Conservation (phyloP, 169 alveolate genomes). For the Plasmodium cynomolgi region DNA sequence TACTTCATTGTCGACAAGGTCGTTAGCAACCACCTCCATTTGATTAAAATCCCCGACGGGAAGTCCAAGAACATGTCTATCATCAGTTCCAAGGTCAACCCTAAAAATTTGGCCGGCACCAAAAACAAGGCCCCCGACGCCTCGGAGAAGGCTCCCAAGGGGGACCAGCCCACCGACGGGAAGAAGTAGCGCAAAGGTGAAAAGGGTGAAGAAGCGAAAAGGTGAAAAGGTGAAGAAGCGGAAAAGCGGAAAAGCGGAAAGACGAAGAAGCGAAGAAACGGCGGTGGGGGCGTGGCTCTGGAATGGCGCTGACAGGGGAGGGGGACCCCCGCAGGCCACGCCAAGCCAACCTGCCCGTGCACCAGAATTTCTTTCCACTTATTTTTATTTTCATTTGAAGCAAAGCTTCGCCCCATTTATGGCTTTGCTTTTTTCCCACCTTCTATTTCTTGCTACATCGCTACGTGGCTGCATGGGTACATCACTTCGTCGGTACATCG, state of each 20-base stretch:
- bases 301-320: background rate
- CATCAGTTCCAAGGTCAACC: slow-evolving; percentile 42
- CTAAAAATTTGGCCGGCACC: slow-evolving; percentile 51
- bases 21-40: slow-evolving; percentile 76
- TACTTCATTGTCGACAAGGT: slow-evolving; percentile 94
- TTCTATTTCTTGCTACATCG: background rate
- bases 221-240: background rate
- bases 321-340: background rate
- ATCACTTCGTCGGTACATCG: background rate
- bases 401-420: background rate
- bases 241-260: too few relatives aligned
- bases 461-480: background rate
- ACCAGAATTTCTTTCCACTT: background rate
- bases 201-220: background rate
- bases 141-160: background rate
- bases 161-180: background rate
- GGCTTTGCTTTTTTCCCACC: background rate
- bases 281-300: background rate
- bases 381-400: background rate
- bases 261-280: too few relatives aligned
- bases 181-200: background rate
- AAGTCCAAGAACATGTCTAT: slow-evolving; percentile 79
- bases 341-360: background rate
- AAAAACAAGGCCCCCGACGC: background rate
- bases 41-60: slow-evolving; percentile 96